Evolutionary conservation across 208 protist genomes (phyloP).

Genomic region (Leishmania turanica): DNA sequence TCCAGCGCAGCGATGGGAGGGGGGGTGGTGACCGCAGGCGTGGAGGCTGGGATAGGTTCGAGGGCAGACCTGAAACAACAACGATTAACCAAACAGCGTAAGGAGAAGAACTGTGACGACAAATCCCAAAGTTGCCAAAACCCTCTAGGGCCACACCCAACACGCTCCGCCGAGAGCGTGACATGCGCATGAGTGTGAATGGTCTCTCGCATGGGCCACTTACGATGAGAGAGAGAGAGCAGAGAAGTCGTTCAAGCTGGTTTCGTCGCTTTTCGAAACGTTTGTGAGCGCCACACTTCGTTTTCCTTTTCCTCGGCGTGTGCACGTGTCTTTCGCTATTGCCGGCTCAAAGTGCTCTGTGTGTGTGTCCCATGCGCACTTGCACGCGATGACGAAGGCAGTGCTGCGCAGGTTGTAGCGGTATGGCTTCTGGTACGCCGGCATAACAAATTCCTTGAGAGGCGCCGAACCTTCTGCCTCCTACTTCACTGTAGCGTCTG

Average conservation of each 20-base stretch:
- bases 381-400: constrained; percentile 36
- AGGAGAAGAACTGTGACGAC: not conserved
- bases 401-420: constrained; percentile 78
- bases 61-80: not conserved
- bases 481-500: constrained; percentile 37
- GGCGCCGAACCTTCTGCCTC: constrained; percentile 4
- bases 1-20: too few relatives aligned
- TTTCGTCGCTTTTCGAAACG: not conserved
- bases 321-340: not conserved
- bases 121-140: not conserved
- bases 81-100: not conserved
- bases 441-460: constrained; percentile 20
- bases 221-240: not conserved
- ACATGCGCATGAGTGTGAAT: not conserved
- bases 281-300: not conserved
- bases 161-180: not conserved
- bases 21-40: not conserved
- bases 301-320: not conserved
- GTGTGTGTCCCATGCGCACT: constrained; percentile 13
- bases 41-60: not conserved
- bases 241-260: not conserved
- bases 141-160: not conserved
- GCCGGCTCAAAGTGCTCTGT: not conserved
- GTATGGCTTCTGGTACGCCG: constrained; percentile 65
- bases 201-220: not conserved